phyloP scores from a whole-genome alignment of 495 filamentous ascomycete genomes.

The Penicillium antarcticum region DNA sequence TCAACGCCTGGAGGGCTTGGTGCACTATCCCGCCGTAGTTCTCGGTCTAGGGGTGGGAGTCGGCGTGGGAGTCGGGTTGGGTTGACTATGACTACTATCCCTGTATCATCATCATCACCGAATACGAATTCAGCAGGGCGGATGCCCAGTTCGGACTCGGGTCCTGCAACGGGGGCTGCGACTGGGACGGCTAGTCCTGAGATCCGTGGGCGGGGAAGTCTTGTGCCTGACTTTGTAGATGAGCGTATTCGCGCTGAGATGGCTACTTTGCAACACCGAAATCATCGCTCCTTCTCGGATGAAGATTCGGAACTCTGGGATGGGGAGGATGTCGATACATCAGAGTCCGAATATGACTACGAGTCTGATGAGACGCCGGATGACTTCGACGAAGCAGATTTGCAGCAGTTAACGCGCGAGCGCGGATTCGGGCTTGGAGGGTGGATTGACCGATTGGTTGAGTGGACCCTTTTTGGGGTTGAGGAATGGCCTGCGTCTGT shows the following conservation, averaged over 20 bases:
- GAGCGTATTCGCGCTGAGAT: slow-evolving; percentile 45
- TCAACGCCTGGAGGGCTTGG: slow-evolving; percentile 30
- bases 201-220: slow-evolving; percentile 4
- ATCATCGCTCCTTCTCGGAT: slow-evolving; percentile 6
- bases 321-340: slow-evolving; percentile 1
- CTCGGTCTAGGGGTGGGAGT: slow-evolving; percentile 32
- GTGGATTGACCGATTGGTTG: slow-evolving; percentile 72
- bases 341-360: slow-evolving; percentile 25
- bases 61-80: slow-evolving; percentile 33
- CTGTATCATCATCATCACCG: slow-evolving; percentile 1
- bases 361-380: slow-evolving; percentile 19
- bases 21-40: slow-evolving; percentile 26
- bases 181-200: slow-evolving; percentile 13
- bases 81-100: slow-evolving; percentile 35
- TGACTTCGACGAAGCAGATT: slow-evolving; percentile 43
- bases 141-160: neutral
- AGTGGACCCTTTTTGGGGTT: slow-evolving; percentile 75
- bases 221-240: slow-evolving; percentile 43
- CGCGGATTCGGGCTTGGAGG: slow-evolving; percentile 67
- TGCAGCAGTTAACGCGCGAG: slow-evolving; percentile 46
- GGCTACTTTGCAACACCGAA: slow-evolving; percentile 26
- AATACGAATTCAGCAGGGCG: neutral
- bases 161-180: neutral
- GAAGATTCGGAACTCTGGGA: slow-evolving; percentile 12
- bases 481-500: slow-evolving; percentile 48